Evolutionary conservation across 768 basidiomycete genomes (phyloP).

Genomic region (Agrocybe chaxingu): DNA sequence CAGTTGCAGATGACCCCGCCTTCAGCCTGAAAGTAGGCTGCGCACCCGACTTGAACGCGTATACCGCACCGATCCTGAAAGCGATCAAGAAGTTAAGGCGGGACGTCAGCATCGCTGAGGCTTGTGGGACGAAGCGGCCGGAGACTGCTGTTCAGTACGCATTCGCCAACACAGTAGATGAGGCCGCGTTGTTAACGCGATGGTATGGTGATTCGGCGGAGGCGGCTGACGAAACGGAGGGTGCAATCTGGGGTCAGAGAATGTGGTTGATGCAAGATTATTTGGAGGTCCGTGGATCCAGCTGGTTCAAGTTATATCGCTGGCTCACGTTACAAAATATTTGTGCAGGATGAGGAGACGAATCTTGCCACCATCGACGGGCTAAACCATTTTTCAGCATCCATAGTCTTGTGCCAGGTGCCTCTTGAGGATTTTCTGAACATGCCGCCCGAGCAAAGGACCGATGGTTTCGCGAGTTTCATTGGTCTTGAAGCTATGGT

Average conservation of each 20-base stretch:
- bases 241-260: constrained; percentile 55
- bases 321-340: constrained; percentile 1
- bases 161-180: constrained; percentile 58
- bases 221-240: constrained; percentile 35
- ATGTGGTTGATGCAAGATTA: constrained; percentile 60
- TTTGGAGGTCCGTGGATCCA: constrained; percentile 39
- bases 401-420: constrained; percentile 56
- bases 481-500: constrained; percentile 55
- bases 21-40: no score
- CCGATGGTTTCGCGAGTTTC: constrained; percentile 40
- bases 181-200: constrained; percentile 55
- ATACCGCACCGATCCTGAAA: constrained; percentile 65
- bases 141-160: constrained; percentile 47
- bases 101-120: constrained; percentile 60
- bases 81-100: constrained; percentile 67
- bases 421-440: constrained; percentile 55
- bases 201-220: constrained; percentile 59
- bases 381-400: constrained; percentile 70
- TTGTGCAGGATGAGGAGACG: constrained; percentile 51
- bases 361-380: constrained; percentile 51
- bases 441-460: constrained; percentile 42
- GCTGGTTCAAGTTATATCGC: not conserved
- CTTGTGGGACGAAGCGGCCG: constrained; percentile 45
- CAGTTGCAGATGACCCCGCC: no score
- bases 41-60: constrained; percentile 37